These are phyloP conservation scores for Echium plantagineum DNA, from an alignment of 257 asterid genomes.

Conservation along the genomic window DNA sequence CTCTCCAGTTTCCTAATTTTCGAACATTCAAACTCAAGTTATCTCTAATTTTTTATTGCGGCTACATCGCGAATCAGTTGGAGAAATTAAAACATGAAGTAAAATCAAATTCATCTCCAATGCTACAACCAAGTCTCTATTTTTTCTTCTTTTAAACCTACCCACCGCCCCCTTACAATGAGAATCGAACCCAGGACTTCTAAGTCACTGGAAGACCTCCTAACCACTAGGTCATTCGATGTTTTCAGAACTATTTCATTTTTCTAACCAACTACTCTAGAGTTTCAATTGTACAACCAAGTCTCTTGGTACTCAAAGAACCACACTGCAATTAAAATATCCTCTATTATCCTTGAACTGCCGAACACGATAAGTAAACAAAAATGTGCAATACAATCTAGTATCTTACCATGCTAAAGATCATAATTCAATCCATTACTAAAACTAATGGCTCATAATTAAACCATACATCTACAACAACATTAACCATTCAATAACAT, in stretches of 20 bases:
- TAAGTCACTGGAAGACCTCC: too few species aligned
- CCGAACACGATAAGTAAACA: not conserved
- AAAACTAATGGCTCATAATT: not conserved
- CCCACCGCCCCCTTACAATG: too few species aligned
- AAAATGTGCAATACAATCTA: not conserved
- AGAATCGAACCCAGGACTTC: too few species aligned
- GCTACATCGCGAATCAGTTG: not conserved
- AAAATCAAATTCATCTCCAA: too few species aligned
- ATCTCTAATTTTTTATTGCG: conserved; percentile 13
- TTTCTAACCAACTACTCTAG: too few species aligned
- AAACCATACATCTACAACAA: conserved; percentile 7
- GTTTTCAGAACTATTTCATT: too few species aligned
- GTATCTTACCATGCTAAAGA: not conserved
- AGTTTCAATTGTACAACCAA: too few species aligned
- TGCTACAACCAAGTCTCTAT: not conserved
- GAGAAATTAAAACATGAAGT: conserved; percentile 6
- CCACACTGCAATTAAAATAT: not conserved
- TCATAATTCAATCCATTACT: not conserved
- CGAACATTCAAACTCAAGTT: conserved; percentile 12
- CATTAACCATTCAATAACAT: conserved; percentile 8
- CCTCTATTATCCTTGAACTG: not conserved
- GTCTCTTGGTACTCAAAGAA: not conserved
- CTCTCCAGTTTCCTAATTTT: conserved; percentile 13
- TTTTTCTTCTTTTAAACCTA: too few species aligned
- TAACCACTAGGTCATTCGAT: too few species aligned